Evolutionary conservation across 495 filamentous ascomycete species (phyloP), one percentile per base, ranked within the genome.

Genomic region (Tuber brumale): DNA sequence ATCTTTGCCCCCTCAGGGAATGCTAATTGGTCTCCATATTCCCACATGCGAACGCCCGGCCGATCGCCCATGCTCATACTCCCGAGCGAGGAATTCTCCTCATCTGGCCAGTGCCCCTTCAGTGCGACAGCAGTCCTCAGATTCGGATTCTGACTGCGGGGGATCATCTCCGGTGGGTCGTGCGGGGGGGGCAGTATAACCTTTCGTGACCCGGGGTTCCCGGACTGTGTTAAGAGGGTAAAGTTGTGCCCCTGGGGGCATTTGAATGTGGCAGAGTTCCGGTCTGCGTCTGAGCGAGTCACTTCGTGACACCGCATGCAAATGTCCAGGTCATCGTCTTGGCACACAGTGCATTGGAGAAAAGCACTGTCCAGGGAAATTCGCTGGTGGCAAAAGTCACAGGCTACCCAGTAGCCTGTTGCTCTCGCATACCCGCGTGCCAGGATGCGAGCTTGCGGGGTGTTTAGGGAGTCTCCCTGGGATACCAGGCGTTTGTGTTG

Each of bases 91-190:
- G 19, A 12, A n/a, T 72, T 51, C 23, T 72, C 71, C 41, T 66
- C 71, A 7, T 82, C 77, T 3, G 80, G 80, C 81, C 81, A 82
- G 66, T 82, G 77, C 42, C 66, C 71, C 70, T 75, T 82, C 48
- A 80, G 0, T 6, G 81, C 81, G 12, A 82, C 44, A 1, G 80
- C 81, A 12, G 21, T 72, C 61, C 31, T 57, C 9, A 75, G 74
- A 7, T 35, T 46, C 14, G 9, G 1, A 19, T 12, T 16, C 27
- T 35, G 70, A 18, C 1, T 27, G 51, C 43, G 27, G 42, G 69
- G 44, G n/a, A 41, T 44, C 9, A 39, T 27, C 10, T 37, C 69
- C 4, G 81, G 81, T 43, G 75, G 77, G 9, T 79, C 70, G 39
- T 80, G 78, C 0, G 71, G 57, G 19, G 46, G 61, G n/a, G 78